Conservation (phyloP, 108 stramenopile genomes). For the Pseudonitzschia delicatissima region DNA sequence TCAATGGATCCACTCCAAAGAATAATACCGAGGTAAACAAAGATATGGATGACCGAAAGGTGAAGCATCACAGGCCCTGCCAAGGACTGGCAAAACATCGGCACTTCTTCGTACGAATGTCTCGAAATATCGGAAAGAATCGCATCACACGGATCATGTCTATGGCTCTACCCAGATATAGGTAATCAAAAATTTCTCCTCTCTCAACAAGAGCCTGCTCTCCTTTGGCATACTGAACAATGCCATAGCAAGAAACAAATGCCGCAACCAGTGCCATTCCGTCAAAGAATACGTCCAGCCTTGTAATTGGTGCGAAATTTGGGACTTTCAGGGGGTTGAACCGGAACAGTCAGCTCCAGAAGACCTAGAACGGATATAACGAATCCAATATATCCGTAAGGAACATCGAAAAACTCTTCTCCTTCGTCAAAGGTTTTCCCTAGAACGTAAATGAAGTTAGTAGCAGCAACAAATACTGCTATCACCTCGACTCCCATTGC, state of each 20-base stretch:
- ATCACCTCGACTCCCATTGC: constrained; percentile 41
- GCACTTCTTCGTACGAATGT: constrained; percentile 46
- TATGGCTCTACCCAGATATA: constrained; percentile 48
- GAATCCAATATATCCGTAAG: constrained; percentile 19
- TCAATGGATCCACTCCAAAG: constrained; percentile 58
- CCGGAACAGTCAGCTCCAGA: constrained; percentile 40
- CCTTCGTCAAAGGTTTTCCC: constrained; percentile 3
- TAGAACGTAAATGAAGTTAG: constrained; percentile 52
- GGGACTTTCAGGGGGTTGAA: constrained; percentile 37
- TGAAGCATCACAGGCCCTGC: constrained; percentile 47
- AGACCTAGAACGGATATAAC: constrained; percentile 44
- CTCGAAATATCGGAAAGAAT: constrained; percentile 51
- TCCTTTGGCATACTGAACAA: constrained; percentile 14
- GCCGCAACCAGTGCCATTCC: constrained; percentile 50
- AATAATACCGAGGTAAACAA: constrained; percentile 46
- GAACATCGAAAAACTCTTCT: constrained; percentile 1
- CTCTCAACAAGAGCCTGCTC: not conserved
- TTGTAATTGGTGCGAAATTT: constrained; percentile 40
- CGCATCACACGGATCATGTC: constrained; percentile 62
- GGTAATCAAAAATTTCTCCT: constrained; percentile 20
- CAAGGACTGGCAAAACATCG: constrained; percentile 50
- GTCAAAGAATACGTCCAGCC: constrained; percentile 46
- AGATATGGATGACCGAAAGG: constrained; percentile 42
- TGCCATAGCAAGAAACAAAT: constrained; percentile 35
- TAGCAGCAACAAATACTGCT: constrained; percentile 43